A percentile compares a stretch with the other conserved stretches of the same genome.
Conservation (phyloP, 2,329 filamentous ascomycete species). For the Alternaria burnsii region DNA sequence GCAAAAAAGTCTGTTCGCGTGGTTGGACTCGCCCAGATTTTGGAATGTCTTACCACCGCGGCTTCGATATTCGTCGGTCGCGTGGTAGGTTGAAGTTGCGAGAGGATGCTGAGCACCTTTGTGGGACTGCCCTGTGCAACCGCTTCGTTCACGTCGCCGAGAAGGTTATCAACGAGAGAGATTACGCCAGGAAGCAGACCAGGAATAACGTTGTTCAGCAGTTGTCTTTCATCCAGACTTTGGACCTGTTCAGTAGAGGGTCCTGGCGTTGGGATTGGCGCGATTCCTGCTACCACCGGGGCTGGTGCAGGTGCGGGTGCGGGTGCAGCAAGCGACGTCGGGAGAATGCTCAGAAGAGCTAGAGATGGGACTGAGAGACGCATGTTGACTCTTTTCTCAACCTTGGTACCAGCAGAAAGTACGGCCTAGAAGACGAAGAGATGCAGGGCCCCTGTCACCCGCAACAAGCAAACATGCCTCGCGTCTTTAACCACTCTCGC, state of each 20-base stretch:
- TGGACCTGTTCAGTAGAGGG: not conserved
- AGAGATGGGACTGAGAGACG: slow-evolving; percentile 16
- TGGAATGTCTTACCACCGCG: slow-evolving; percentile 13
- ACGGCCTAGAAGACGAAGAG: not conserved
- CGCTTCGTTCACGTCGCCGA: slow-evolving; percentile 23
- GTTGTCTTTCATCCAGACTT: slow-evolving; percentile 23
- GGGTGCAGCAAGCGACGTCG: slow-evolving; percentile 16
- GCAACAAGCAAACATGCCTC: not conserved
- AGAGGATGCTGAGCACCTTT: slow-evolving; percentile 23
- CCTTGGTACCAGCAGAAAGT: not conserved
- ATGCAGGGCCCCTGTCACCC: not conserved
- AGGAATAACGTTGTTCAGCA: slow-evolving; percentile 10
- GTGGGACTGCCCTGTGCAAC: slow-evolving; percentile 22
- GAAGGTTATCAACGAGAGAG: slow-evolving; percentile 16
- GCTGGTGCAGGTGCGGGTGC: slow-evolving; percentile 13
- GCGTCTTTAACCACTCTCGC: slow-evolving; percentile 1
- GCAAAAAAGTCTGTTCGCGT: slow-evolving; percentile 25
- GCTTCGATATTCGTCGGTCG: slow-evolving; percentile 29
- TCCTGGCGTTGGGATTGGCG: slow-evolving; percentile 6
- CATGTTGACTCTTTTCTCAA: slow-evolving; percentile 10
- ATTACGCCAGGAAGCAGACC: slow-evolving; percentile 15
- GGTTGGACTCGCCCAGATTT: slow-evolving; percentile 29
- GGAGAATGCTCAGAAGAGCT: slow-evolving; percentile 22
- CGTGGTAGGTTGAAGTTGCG: slow-evolving; percentile 22
- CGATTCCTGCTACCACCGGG: not conserved